Conservation (phyloP, 1,284 basidiomycete species). For the Xanthoconium separans region DNA sequence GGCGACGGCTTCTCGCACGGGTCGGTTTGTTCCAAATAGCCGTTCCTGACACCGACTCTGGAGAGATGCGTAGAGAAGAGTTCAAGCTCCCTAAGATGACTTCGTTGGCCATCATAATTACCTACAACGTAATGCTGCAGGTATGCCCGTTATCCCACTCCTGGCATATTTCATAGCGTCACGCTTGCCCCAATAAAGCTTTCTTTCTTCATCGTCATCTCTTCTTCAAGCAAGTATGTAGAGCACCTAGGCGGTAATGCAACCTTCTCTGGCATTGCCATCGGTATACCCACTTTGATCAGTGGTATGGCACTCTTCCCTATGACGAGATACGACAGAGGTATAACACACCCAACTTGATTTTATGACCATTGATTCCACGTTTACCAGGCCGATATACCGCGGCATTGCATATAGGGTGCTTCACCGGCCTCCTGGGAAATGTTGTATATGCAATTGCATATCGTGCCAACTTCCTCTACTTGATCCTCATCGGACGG, state of each 20-base stretch:
- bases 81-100: slow-evolving; percentile 45
- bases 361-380: slow-evolving; percentile 1
- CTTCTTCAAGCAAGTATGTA: slow-evolving; percentile 63
- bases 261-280: slow-evolving; percentile 66
- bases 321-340: slow-evolving; percentile 54
- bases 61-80: slow-evolving; percentile 34
- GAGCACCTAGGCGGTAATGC: slow-evolving; percentile 60
- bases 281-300: slow-evolving; percentile 55
- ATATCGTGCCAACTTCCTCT: slow-evolving; percentile 45
- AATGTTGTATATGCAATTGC: slow-evolving; percentile 46
- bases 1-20: slow-evolving; percentile 1
- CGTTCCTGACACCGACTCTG: not conserved
- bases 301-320: slow-evolving; percentile 51
- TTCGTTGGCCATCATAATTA: slow-evolving; percentile 44
- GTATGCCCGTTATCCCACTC: slow-evolving; percentile 26
- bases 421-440: slow-evolving; percentile 42
- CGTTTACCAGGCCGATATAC: slow-evolving; percentile 48
- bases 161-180: not conserved
- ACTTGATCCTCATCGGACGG: slow-evolving; percentile 50
- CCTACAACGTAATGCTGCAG: slow-evolving; percentile 47
- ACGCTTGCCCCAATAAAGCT: slow-evolving; percentile 37
- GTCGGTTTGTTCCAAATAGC: not conserved
- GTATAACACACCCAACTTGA: slow-evolving; percentile 31
- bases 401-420: slow-evolving; percentile 43
- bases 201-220: slow-evolving; percentile 68